Percentiles rank a stretch among this genome's conserved stretches.
Evolutionary conservation across 2,329 filamentous ascomycete genomes (phyloP).

Genomic region (Chalaropsis thielavioides): DNA sequence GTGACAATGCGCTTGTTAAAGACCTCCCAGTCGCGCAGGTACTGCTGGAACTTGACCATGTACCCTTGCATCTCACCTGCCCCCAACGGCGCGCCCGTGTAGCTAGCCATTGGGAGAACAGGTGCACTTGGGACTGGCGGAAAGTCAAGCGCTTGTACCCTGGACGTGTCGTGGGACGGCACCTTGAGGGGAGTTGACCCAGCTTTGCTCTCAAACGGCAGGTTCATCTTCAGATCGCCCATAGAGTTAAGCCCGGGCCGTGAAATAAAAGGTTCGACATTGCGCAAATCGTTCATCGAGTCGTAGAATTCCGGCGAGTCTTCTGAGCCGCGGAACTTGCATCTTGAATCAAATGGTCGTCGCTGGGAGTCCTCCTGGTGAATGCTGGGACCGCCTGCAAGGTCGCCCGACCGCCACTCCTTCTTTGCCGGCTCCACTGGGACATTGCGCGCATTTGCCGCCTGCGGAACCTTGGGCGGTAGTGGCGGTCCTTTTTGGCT

Average conservation of each 20-base stretch:
- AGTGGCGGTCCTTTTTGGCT: conserved; percentile 19
- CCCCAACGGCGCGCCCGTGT: neutral
- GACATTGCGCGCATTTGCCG: conserved; percentile 34
- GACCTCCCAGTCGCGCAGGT: conserved; percentile 24
- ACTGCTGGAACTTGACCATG: conserved; percentile 12
- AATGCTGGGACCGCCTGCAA: conserved; percentile 16
- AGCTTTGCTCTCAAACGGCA: conserved; percentile 42
- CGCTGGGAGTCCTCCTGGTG: neutral
- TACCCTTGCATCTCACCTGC: neutral
- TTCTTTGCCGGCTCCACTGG: conserved; percentile 43
- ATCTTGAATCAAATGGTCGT: conserved; percentile 20
- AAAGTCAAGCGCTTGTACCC: conserved; percentile 29
- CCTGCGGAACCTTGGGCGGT: conserved; percentile 16
- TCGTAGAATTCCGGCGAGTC: conserved; percentile 41
- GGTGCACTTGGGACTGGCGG: conserved; percentile 38
- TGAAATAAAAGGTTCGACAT: conserved; percentile 40
- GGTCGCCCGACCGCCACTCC: conserved; percentile 43
- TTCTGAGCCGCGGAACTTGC: conserved; percentile 32
- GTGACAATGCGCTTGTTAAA: conserved; percentile 36
- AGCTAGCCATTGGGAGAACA: conserved; percentile 23
- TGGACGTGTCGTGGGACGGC: conserved; percentile 24
- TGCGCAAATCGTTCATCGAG: conserved; percentile 40
- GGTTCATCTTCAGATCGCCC: conserved; percentile 38
- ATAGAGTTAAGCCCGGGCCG: conserved; percentile 40
- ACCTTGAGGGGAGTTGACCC: conserved; percentile 27